Evolutionary conservation across 768 basidiomycete species (phyloP).

Genomic region (Mycena indigotica): DNA sequence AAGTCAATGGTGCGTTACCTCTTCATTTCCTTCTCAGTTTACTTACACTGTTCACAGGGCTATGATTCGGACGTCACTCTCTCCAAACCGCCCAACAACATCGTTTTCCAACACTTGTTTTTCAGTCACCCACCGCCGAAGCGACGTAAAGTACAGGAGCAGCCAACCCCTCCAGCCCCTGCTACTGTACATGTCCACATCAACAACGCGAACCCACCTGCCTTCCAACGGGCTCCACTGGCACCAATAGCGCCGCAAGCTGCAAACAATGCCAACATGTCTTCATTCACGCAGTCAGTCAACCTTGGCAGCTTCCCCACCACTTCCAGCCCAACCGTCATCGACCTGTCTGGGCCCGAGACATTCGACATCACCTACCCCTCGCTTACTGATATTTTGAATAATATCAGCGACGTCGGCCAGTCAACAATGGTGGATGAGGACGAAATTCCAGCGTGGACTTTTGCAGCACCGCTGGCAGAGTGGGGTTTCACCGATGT

Average conservation of each 20-base stretch:
- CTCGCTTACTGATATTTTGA: too few species aligned
- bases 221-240: background rate
- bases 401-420: too few species aligned
- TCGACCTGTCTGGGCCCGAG: slow-evolving; percentile 2
- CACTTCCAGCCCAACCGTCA: background rate
- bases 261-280: background rate
- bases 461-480: background rate
- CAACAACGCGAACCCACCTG: background rate
- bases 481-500: background rate
- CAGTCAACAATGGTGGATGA: too few species aligned
- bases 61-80: background rate
- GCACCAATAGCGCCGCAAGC: slow-evolving; percentile 9
- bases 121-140: background rate
- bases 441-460: too few species aligned
- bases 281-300: too few species aligned
- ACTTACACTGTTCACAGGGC: background rate
- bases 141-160: background rate
- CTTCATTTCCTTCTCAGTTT: background rate
- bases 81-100: slow-evolving; percentile 1
- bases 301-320: slow-evolving; percentile 1
- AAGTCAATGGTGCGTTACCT: slow-evolving; percentile 9
- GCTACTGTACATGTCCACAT: background rate
- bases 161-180: background rate
- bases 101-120: slow-evolving; percentile 11
- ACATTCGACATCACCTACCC: too few species aligned